A percentile compares a stretch with the other conserved stretches of the same genome.
Conservation (phyloP, 2,329 filamentous ascomycete species). For the Calonectria fujianensis region DNA sequence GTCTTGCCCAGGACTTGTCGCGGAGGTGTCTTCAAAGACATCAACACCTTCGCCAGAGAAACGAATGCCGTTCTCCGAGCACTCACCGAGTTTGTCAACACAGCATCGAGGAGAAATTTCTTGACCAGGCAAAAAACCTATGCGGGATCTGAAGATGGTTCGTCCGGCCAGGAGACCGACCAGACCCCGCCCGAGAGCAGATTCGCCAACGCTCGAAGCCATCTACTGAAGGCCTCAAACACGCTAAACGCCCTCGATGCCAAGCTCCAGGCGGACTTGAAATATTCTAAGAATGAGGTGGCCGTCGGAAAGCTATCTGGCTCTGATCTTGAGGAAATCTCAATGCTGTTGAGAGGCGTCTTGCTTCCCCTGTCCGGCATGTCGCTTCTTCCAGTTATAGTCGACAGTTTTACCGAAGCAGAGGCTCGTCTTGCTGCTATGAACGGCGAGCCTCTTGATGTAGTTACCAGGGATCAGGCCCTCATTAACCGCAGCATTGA, state of each 20-base stretch:
- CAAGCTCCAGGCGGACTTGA: constrained; percentile 33
- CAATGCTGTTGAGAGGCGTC: constrained; percentile 20
- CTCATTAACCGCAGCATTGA: constrained; percentile 37
- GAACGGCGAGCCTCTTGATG: not conserved
- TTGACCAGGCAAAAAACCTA: constrained; percentile 30
- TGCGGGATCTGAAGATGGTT: constrained; percentile 11
- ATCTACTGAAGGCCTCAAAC: constrained; percentile 27
- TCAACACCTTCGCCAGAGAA: constrained; percentile 28
- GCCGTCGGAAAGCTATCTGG: constrained; percentile 30
- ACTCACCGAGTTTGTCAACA: constrained; percentile 24
- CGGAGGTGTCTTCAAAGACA: constrained; percentile 33
- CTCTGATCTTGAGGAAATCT: constrained; percentile 30
- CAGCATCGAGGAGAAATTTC: constrained; percentile 30
- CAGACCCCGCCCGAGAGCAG: constrained; percentile 1
- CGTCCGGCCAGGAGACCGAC: constrained; percentile 2
- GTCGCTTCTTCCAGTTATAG: constrained; percentile 36
- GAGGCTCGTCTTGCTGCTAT: constrained; percentile 1
- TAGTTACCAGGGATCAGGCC: not conserved
- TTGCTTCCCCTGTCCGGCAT: constrained; percentile 37
- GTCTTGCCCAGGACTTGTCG: constrained; percentile 41
- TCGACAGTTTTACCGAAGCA: constrained; percentile 32
- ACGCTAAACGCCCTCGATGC: constrained; percentile 34
- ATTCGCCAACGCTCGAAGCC: constrained; percentile 29
- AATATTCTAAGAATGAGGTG: constrained; percentile 33
- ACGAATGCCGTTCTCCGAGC: constrained; percentile 35